Conservation (phyloP, 2,329 filamentous ascomycete genomes). For the Allantophomopsis lycopodina region DNA sequence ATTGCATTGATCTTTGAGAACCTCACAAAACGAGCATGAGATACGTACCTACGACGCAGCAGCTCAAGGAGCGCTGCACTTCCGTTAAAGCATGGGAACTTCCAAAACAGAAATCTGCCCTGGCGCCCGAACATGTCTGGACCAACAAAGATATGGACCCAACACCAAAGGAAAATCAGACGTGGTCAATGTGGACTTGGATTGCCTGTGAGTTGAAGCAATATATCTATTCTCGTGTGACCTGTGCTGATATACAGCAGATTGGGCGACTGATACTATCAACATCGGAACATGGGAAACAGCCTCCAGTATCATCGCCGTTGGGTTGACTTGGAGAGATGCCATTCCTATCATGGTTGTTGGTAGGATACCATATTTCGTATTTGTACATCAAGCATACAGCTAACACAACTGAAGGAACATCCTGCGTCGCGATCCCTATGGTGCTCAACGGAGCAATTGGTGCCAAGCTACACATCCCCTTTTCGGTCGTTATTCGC, state of each 20-base stretch:
- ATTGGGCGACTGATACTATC: constrained; percentile 24
- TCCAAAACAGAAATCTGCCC: constrained; percentile 29
- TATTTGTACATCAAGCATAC: no score
- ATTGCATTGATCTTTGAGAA: no score
- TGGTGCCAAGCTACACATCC: constrained; percentile 30
- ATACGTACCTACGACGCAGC: constrained; percentile 19
- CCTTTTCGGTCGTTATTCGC: constrained; percentile 29
- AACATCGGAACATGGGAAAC: constrained; percentile 36
- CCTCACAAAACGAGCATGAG: constrained; percentile 8
- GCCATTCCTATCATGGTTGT: constrained; percentile 38
- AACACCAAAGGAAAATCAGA: constrained; percentile 14
- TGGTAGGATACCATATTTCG: constrained; percentile 12
- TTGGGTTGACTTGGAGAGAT: constrained; percentile 40
- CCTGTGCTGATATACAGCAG: no score
- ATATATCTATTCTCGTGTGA: no score
- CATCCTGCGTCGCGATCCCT: constrained; percentile 40
- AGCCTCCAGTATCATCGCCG: constrained; percentile 30
- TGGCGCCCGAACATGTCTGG: constrained; percentile 31
- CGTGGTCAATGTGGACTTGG: constrained; percentile 23
- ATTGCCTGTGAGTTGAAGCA: constrained; percentile 9
- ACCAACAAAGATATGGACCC: constrained; percentile 21
- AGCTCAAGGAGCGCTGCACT: constrained; percentile 24
- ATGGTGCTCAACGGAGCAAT: constrained; percentile 34
- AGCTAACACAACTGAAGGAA: constrained; percentile 16
- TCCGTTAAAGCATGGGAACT: constrained; percentile 29